Evolutionary conservation across 805 yeast species (phyloP).

Genomic region (Sporopachydermia quercuum): DNA sequence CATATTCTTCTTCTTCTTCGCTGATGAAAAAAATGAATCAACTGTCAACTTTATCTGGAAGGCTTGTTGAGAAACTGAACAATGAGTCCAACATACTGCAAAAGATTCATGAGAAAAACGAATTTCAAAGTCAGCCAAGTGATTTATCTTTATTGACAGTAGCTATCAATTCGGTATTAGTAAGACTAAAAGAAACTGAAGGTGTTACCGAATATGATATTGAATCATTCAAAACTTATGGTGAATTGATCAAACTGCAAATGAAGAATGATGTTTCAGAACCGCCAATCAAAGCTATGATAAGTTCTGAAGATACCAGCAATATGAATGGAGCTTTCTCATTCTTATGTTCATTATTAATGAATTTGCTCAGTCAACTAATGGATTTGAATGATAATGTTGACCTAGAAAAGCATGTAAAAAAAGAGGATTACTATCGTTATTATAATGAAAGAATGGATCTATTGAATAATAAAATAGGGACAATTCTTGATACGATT

Average conservation of each 20-base stretch:
- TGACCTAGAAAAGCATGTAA: background rate
- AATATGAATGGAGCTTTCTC: background rate
- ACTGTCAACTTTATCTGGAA: background rate
- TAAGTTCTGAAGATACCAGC: background rate
- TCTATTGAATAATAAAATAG: too few species aligned
- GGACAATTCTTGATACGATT: too few species aligned
- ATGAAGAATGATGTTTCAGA: constrained; percentile 4
- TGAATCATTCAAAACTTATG: constrained; percentile 6
- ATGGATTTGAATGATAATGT: background rate
- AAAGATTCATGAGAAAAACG: constrained; percentile 2
- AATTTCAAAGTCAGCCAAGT: constrained; percentile 2
- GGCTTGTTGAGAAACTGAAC: constrained; percentile 3
- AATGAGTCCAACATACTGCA: constrained; percentile 6
- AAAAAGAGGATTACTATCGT: constrained; percentile 1
- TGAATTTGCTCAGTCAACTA: constrained; percentile 2
- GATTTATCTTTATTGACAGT: constrained; percentile 4
- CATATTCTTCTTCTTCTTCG: background rate
- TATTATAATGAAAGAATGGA: constrained; percentile 1
- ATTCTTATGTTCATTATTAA: constrained; percentile 4
- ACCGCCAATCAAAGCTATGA: background rate
- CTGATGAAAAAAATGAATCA: background rate
- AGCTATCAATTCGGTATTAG: constrained; percentile 3
- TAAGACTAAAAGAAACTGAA: constrained; percentile 7
- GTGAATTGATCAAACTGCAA: constrained; percentile 5
- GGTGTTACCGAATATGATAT: constrained; percentile 11